Evolutionary conservation across 257 asterid species (phyloP).

Genomic region (Ilex asprella): DNA sequence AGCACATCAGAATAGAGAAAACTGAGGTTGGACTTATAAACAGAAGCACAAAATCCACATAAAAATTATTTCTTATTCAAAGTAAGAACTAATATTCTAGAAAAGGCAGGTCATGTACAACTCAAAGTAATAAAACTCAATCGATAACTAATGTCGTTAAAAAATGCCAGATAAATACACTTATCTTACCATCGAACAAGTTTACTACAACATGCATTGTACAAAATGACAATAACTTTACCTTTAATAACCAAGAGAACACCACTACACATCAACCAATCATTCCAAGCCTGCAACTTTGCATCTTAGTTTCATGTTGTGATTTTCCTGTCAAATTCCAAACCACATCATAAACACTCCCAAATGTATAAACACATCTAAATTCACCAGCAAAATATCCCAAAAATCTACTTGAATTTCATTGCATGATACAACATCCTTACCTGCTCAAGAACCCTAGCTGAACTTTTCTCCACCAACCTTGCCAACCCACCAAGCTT

Average conservation of each 20-base stretch:
- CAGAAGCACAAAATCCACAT: too few species aligned
- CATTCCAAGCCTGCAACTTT: constrained; percentile 86
- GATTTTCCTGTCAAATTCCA: constrained; percentile 54
- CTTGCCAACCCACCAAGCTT: constrained; percentile 58
- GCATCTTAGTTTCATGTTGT: constrained; percentile 61
- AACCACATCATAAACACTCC: constrained; percentile 5
- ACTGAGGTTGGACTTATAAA: too few species aligned
- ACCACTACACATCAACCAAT: constrained; percentile 13
- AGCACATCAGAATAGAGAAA: too few species aligned
- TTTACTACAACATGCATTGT: too few species aligned
- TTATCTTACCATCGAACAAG: too few species aligned
- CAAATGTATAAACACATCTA: not conserved
- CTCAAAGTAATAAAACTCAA: too few species aligned
- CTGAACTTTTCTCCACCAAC: constrained; percentile 62
- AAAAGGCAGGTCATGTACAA: too few species aligned
- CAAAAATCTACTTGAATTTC: not conserved
- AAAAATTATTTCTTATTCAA: too few species aligned
- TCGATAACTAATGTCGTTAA: too few species aligned
- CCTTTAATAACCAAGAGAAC: constrained; percentile 25
- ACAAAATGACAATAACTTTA: constrained; percentile 9
- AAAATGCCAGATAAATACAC: too few species aligned
- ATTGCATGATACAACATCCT: constrained; percentile 2
- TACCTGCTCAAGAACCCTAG: constrained; percentile 76
- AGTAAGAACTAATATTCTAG: too few species aligned
- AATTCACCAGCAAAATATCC: not conserved